These are phyloP conservation scores for Arthroderma uncinatum DNA, from an alignment of 2,329 filamentous ascomycete species.

Conservation along the genomic window DNA sequence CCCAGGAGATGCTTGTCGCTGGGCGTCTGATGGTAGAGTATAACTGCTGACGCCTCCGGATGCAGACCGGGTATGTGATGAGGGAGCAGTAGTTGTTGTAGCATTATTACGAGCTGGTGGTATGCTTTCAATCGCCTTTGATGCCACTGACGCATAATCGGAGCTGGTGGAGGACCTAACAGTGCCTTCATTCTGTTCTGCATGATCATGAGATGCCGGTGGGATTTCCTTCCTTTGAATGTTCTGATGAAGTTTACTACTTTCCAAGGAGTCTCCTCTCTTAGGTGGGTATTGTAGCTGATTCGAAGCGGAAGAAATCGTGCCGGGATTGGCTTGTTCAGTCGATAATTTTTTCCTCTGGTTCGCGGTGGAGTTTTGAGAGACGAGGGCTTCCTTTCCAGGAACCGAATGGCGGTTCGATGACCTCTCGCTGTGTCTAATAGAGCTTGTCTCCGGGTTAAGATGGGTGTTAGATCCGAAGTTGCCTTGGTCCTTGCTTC, in stretches of 20 bases:
- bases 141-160: background rate
- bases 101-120: constrained; percentile 5
- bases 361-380: background rate
- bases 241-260: constrained; percentile 37
- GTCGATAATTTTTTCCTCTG: constrained; percentile 1
- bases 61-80: constrained; percentile 8
- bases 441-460: background rate
- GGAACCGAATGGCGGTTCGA: constrained; percentile 19
- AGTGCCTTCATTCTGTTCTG: constrained; percentile 11
- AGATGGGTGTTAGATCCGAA: background rate
- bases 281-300: constrained; percentile 37
- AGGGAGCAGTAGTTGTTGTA: background rate
- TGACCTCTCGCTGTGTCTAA: constrained; percentile 8
- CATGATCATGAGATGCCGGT: constrained; percentile 17
- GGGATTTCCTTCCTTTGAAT: constrained; percentile 56
- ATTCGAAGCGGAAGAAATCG: constrained; percentile 9
- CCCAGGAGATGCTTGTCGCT: constrained; percentile 34
- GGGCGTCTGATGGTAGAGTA: constrained; percentile 5
- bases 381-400: background rate
- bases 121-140: constrained; percentile 7
- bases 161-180: constrained; percentile 4
- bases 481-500: background rate
- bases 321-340: background rate
- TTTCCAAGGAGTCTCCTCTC: constrained; percentile 50
- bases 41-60: constrained; percentile 6